phyloP scores from a whole-genome alignment of 345 rosid species.

The Luvunga scandens region DNA sequence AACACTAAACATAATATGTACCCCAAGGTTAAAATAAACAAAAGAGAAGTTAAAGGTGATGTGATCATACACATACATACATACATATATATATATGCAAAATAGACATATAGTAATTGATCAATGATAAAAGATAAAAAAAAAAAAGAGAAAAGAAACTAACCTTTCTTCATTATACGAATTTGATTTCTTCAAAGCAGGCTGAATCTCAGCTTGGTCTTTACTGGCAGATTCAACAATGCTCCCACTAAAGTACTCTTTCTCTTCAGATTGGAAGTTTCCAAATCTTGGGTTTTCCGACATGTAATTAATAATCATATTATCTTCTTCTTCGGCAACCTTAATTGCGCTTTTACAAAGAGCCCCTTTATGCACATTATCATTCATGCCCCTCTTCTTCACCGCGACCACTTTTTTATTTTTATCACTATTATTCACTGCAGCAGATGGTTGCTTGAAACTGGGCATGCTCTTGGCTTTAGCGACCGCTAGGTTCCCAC shows the following conservation, averaged over 20 bases:
- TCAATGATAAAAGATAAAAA: too few species aligned
- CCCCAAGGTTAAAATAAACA: not conserved
- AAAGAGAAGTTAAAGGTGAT: not conserved
- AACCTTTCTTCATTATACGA: constrained; percentile 78
- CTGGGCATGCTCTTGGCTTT: constrained; percentile 33
- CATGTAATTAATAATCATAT: constrained; percentile 60
- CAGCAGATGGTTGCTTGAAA: constrained; percentile 19
- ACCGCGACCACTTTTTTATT: not conserved
- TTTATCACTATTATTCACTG: not conserved
- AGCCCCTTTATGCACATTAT: constrained; percentile 49
- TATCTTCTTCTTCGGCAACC: constrained; percentile 40
- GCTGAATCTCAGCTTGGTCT: constrained; percentile 37
- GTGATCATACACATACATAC: too few species aligned
- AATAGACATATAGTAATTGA: too few species aligned
- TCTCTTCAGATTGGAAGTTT: constrained; percentile 69
- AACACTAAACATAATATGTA: not conserved
- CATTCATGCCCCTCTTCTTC: constrained; percentile 22
- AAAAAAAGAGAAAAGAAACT: not conserved
- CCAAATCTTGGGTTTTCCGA: constrained; percentile 97
- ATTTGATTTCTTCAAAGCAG: constrained; percentile 65
- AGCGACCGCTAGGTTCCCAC: constrained; percentile 57
- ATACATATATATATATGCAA: too few species aligned
- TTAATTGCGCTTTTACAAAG: constrained; percentile 40
- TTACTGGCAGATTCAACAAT: constrained; percentile 62
- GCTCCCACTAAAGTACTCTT: constrained; percentile 90